Evolutionary conservation across 495 filamentous ascomycete species (phyloP).

Genomic region (Xylaria sp.): DNA sequence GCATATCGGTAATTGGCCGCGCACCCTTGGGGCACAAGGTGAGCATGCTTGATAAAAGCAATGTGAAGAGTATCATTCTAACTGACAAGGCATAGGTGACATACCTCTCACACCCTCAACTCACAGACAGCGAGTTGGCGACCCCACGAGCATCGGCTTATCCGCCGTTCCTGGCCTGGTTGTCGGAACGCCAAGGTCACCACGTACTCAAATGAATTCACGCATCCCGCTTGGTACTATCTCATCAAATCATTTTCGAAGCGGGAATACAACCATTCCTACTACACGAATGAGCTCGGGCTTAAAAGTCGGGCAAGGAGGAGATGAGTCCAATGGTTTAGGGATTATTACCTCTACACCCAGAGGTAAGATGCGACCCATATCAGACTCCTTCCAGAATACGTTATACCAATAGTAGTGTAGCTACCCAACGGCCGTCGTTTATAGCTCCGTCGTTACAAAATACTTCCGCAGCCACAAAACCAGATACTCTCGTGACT

Average conservation of each 20-base stretch:
- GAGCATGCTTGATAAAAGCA: not conserved
- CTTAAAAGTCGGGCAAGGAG: constrained; percentile 34
- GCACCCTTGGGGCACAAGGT: constrained; percentile 33
- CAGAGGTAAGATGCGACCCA: constrained; percentile 26
- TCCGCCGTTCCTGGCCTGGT: constrained; percentile 41
- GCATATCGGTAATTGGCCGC: constrained; percentile 30
- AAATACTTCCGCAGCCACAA: not conserved
- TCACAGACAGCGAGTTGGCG: constrained; percentile 40
- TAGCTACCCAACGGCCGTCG: constrained; percentile 11
- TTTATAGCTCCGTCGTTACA: not conserved
- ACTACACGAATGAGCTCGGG: constrained; percentile 39
- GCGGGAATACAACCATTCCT: constrained; percentile 24
- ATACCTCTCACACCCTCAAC: constrained; percentile 42
- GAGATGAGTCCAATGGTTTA: constrained; percentile 24
- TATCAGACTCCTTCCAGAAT: not conserved
- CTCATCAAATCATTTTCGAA: constrained; percentile 26
- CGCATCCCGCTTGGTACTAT: constrained; percentile 18
- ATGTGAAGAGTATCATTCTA: not conserved
- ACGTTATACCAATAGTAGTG: not conserved
- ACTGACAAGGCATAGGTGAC: constrained; percentile 31
- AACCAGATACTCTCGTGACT: not conserved
- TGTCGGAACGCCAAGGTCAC: constrained; percentile 33
- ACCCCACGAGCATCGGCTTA: constrained; percentile 33
- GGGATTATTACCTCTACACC: constrained; percentile 27
- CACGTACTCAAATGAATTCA: constrained; percentile 23